Evolutionary conservation across 179 eudicot genomes (phyloP), one percentile per base, ranked within the genome.

Genomic region (Camellia oleifera): DNA sequence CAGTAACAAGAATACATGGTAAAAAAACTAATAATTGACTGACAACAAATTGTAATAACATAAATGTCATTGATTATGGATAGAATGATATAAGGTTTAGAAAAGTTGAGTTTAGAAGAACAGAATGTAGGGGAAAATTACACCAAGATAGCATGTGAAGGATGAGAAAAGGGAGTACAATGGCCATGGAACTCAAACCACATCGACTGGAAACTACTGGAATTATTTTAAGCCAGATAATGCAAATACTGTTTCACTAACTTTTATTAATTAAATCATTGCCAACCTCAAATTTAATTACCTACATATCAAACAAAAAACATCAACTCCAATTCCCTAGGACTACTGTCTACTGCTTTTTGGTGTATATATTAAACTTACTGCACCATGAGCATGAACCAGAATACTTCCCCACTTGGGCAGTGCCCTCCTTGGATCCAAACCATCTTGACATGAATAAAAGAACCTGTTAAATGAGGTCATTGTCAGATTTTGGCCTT

Each of bases 401-500:
- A 42, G 68, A 60, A 74, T 44, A 9, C 52, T 40, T 17, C 66
- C 17, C 45, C 9, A 60, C 68, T 20, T 42, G 13, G 2, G 68
- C 68, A 64, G 32, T 64, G 68, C 62, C 2, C 4, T 61, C 65
- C 9, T 54, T 40, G 78, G 54, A 75, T 61, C 50, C 26, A 40
- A 75, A 60, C 64, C 15, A 60, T 58, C 53, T 60, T 15, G 23
- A 57, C 17, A 32, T 8, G 65, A 58, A 60, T 54, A 40, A 7
- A 23, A 40, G 23, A 75, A 42, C 7, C 7, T 60, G 26, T 42
- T 44, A 42, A 17, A 32, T 7, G 17, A 42, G 9, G 62, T 54
- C 62, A 72, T 26, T 75, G 67, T 75, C 40, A 60, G 77, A 40
- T 42, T 32, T 48, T 8, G 60, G 48, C 78, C 40, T 44, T 45